Conservation (phyloP, 176 grass and related monocot genomes). For the Triticum turgidum region DNA sequence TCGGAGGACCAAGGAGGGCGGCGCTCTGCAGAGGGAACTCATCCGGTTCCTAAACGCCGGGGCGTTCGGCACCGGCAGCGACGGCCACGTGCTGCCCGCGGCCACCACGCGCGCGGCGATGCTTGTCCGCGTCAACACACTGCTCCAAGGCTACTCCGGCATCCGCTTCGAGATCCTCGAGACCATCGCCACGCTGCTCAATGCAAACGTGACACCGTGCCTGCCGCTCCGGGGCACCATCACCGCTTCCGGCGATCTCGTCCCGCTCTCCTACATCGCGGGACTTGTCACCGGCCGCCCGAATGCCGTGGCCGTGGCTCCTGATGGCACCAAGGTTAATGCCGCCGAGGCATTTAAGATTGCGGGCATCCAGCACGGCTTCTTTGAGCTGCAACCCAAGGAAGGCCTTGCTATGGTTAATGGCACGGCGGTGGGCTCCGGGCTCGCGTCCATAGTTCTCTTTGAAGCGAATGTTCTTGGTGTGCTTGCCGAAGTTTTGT, state of each 20-base stretch:
- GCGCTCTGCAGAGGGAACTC: slow-evolving; percentile 14
- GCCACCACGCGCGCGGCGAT: slow-evolving; percentile 43
- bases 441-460: slow-evolving; percentile 24
- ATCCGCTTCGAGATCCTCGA: slow-evolving; percentile 61
- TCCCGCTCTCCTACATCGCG: background rate
- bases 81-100: slow-evolving; percentile 40
- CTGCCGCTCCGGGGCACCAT: slow-evolving; percentile 6
- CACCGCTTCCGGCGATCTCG: background rate
- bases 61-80: slow-evolving; percentile 42
- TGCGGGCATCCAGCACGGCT: slow-evolving; percentile 14
- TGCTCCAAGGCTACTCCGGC: slow-evolving; percentile 56
- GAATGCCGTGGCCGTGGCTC: background rate
- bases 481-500: background rate
- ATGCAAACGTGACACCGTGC: slow-evolving; percentile 51
- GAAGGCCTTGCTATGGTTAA: slow-evolving; percentile 32
- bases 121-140: slow-evolving; percentile 58
- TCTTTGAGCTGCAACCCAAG: slow-evolving; percentile 39
- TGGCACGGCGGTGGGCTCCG: slow-evolving; percentile 29
- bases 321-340: background rate
- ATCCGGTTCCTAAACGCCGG: slow-evolving; percentile 42
- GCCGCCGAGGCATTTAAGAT: slow-evolving; percentile 16
- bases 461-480: background rate
- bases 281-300: background rate
- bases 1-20: slow-evolving; percentile 4
- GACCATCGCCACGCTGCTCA: slow-evolving; percentile 44